Conservation (phyloP, 176 grass and related monocot species). For the Musa acuminata region DNA sequence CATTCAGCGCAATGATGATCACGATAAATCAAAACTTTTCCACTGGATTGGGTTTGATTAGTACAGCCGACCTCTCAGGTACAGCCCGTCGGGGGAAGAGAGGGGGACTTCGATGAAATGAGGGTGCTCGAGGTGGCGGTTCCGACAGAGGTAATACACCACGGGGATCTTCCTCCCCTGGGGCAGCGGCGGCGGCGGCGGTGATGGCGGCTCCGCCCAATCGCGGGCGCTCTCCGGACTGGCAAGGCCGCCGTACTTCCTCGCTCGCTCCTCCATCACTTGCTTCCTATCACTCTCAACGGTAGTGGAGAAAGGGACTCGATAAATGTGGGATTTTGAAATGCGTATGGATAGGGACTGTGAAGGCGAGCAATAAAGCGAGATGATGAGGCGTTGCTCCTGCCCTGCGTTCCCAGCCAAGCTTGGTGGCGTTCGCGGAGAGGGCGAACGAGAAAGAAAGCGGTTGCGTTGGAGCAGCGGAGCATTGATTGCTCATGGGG, state of each 20-base stretch:
- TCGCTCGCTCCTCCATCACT: not conserved
- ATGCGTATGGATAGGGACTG: too few species aligned
- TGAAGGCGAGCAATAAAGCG: too few species aligned
- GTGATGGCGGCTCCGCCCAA: conserved; percentile 3
- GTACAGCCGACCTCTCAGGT: conserved; percentile 52
- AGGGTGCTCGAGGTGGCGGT: conserved; percentile 91
- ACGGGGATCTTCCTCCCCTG: conserved; percentile 51
- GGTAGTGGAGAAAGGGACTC: not conserved
- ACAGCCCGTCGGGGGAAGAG: conserved; percentile 53
- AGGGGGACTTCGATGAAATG: conserved; percentile 94
- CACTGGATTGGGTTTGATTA: not conserved
- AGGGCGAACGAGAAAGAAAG: not conserved
- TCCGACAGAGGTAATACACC: conserved; percentile 94
- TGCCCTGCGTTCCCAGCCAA: not conserved
- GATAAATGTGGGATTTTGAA: not conserved
- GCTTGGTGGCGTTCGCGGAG: not conserved
- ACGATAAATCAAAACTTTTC: not conserved
- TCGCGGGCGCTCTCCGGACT: conserved; percentile 1
- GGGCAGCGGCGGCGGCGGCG: conserved; percentile 11
- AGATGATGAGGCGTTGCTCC: not conserved
- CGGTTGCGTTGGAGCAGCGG: not conserved
- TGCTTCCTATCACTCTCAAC: not conserved
- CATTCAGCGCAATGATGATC: not conserved
- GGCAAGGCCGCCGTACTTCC: not conserved
- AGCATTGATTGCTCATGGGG: not conserved